Base-by-base conservation (phyloP, 2,329 filamentous ascomycete genomes). In the Coleophoma cylindrospora region DNA sequence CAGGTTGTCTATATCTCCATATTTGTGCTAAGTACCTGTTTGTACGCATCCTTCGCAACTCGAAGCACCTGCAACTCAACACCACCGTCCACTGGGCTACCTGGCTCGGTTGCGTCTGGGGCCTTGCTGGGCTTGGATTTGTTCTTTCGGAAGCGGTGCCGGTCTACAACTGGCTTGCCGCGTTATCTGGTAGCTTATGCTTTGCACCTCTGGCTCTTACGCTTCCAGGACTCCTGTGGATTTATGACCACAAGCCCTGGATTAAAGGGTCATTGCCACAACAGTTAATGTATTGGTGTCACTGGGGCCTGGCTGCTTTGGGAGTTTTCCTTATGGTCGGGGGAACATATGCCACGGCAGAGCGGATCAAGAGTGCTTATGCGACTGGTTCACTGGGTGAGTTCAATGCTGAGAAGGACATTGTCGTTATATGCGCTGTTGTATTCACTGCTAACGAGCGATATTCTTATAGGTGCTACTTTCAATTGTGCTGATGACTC, bases 11-110 rank as follows among this genome's bases (percentile, higher is more conserved):
- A 19, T 57, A 73, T 53, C 57, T 73, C 14, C 74, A 77, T 58
- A 64, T 77, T 13, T 71, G 70, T 1, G 70, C 74, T 1, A 80
- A 79, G 55, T 77, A 77, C 56, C 60, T 77, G 43, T 80, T 79
- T 56, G 76, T 80, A 14, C 71, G 76, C 3, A 68, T 77, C 17
- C 63, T 80, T n/a, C 68, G 75, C 13, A 66, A 74, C 51, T 72
- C 74, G 2, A 57, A 52, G 3, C 76, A 79, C 56, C 64, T 80
- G 14, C 74, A 77, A 56, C 62, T 65, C 15, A 77, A 78, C 61
- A 74, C 70, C 0, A 4, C 69, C n/a, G 57, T 73, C 0, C 76
- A 79, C 54, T 78, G 75, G 75, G 61, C 55, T 0, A 74, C 70
- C 0, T 80, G 76, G 76, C 56, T 79, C 0, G 61, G 66, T 12